Evolutionary conservation across 441 rosid species (phyloP).

Genomic region (Gossypium lobatum): DNA sequence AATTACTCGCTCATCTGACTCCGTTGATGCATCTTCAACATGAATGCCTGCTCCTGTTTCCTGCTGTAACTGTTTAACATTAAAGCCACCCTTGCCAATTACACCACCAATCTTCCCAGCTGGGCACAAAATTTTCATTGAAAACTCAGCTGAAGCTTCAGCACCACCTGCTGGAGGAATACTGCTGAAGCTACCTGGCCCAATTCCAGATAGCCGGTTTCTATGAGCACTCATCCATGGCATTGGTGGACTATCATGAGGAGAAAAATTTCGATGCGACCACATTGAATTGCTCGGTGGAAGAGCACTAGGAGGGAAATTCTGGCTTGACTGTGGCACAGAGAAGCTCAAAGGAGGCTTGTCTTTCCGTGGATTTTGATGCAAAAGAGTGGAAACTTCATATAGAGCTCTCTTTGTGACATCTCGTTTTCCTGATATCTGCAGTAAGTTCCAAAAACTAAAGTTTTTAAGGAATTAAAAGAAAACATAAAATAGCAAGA

Average conservation of each 20-base stretch:
- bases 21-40: conserved; percentile 43
- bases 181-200: conserved; percentile 29
- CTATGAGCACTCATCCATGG: conserved; percentile 33
- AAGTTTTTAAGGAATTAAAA: conserved; percentile 13
- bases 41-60: conserved; percentile 53
- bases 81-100: conserved; percentile 59
- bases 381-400: conserved; percentile 48
- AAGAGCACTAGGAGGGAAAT: conserved; percentile 26
- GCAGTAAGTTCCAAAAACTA: conserved; percentile 30
- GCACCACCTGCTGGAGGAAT: conserved; percentile 30
- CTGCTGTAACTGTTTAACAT: conserved; percentile 44
- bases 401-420: conserved; percentile 49
- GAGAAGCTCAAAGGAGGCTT: conserved; percentile 29
- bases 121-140: conserved; percentile 48
- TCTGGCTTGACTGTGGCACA: conserved; percentile 27
- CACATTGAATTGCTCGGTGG: conserved; percentile 32
- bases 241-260: conserved; percentile 27
- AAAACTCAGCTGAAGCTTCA: conserved; percentile 46
- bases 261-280: conserved; percentile 26
- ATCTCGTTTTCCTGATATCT: conserved; percentile 52
- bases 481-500: too few species aligned
- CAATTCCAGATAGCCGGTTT: conserved; percentile 28
- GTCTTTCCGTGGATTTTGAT: conserved; percentile 54
- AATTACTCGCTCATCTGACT: conserved; percentile 46
- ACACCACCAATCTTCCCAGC: conserved; percentile 53